Evolutionary conservation across 2,329 filamentous ascomycete genomes (phyloP).

Genomic region (Clarireedia sp.): DNA sequence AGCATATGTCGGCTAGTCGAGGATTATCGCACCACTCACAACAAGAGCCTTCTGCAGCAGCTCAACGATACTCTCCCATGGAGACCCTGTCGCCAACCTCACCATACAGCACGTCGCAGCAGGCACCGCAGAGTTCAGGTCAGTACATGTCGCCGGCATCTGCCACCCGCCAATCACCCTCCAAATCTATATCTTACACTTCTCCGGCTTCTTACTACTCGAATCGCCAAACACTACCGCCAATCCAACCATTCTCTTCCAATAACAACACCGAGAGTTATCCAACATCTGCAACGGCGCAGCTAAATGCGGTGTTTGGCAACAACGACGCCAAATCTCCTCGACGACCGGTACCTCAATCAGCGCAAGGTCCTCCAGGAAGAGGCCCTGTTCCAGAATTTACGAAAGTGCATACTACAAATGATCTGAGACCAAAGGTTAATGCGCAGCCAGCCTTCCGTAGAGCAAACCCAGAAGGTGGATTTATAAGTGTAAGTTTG

Average conservation of each 20-base stretch:
- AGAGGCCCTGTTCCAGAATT: constrained; percentile 80
- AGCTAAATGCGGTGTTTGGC: constrained; percentile 59
- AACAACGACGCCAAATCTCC: constrained; percentile 49
- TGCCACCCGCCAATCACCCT: constrained; percentile 69
- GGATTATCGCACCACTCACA: constrained; percentile 59
- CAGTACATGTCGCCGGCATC: constrained; percentile 39
- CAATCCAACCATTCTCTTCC: constrained; percentile 61
- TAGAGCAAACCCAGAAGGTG: constrained; percentile 90
- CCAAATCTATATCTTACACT: constrained; percentile 55
- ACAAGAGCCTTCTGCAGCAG: constrained; percentile 71
- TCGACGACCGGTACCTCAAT: constrained; percentile 43
- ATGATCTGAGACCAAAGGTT: constrained; percentile 73
- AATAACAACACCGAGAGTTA: constrained; percentile 62
- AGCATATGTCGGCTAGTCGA: constrained; percentile 51
- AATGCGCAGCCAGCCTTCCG: constrained; percentile 85
- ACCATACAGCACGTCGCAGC: constrained; percentile 63
- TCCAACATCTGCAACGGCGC: constrained; percentile 58
- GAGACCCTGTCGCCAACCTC: constrained; percentile 75
- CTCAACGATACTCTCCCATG: constrained; percentile 94
- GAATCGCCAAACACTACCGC: constrained; percentile 58
- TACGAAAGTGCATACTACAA: constrained; percentile 62
- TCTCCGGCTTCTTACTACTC: constrained; percentile 51
- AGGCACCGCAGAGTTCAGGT: constrained; percentile 29
- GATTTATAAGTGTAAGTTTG: constrained; percentile 82
- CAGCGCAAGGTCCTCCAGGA: constrained; percentile 36